phyloP scores from a whole-genome alignment of 176 grass and related monocot species.

The Carex cristatella region DNA sequence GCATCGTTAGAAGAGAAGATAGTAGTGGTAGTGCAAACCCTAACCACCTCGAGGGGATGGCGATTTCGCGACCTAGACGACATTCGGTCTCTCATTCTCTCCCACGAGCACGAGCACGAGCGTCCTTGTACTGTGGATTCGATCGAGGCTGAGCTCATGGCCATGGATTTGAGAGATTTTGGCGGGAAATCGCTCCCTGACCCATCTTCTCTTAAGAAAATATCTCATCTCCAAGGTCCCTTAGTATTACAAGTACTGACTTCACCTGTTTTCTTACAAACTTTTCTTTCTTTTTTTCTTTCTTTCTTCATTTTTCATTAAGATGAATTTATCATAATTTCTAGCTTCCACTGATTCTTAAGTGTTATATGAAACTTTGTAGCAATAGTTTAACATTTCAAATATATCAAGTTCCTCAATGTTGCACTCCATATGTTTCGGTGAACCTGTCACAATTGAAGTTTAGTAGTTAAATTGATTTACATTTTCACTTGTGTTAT shows the following conservation, averaged over 20 bases:
- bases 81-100: conserved; percentile 36
- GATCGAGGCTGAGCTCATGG: conserved; percentile 57
- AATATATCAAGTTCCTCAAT: neutral
- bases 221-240: conserved; percentile 57
- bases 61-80: conserved; percentile 40
- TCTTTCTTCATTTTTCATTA: no score
- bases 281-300: no score
- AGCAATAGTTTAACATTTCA: neutral
- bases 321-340: no score
- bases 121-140: conserved; percentile 35
- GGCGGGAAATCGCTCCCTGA: conserved; percentile 54
- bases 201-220: conserved; percentile 32
- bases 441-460: neutral
- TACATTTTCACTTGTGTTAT: neutral
- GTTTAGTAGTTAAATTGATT: neutral
- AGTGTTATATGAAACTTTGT: neutral
- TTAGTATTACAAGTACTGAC: conserved; percentile 49
- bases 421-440: neutral
- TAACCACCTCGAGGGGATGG: conserved; percentile 48
- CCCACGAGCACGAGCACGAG: neutral
- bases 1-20: neutral
- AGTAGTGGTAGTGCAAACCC: conserved; percentile 41
- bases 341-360: neutral
- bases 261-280: no score
- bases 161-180: conserved; percentile 58